Evolutionary conservation across 2,329 filamentous ascomycete genomes (phyloP), one percentile per base, ranked within the genome.

Genomic region (Cladophialophora immunda): DNA sequence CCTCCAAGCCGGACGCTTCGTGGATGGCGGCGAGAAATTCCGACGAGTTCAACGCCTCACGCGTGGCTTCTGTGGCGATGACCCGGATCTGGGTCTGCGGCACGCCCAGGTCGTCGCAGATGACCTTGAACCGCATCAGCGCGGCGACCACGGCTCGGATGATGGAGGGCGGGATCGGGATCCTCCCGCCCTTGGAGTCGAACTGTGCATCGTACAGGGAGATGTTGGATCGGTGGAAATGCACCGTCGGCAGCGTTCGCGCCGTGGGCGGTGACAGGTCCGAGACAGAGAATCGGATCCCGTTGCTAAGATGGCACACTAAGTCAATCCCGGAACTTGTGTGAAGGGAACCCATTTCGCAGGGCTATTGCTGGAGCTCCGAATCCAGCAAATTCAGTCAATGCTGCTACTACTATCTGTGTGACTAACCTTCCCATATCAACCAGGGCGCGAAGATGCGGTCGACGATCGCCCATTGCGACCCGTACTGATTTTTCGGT

Each of bases 41-140:
- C n/a, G 81, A 81, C 0, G 89, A 88, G 74, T 97, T 97, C 64
- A 86, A 78, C 6, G 93, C 92, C 29, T 89, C 91, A 41, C 94
- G 88, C 76, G 94, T 95, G 2, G 94, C 94, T 78, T 97, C 93
- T 0, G 94, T 97, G n/a, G 93, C 94, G 45, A 97, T 86, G 8
- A 97, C 86, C 22, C 87, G 86, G 66, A 94, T 86, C 69, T 93
- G 88, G 0, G 82, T 75, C 0, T 69, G 19, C 1, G 87, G 87
- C 0, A 97, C 92, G 22, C 84, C 83, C 74, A 92, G 92, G 64
- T 89, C 86, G 62, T 83, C 75, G 66, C 93, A 94, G 61, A 91
- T 90, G 30, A 81, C 81, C 68, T 87, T 87, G 81, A 97, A 97
- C 36, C 88, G 87, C 25, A 86, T 81, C 9, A 97, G 81, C 1